These are phyloP conservation scores for Xylaria digitata DNA, from an alignment of 2,329 filamentous ascomycete genomes.

Conservation along the genomic window DNA sequence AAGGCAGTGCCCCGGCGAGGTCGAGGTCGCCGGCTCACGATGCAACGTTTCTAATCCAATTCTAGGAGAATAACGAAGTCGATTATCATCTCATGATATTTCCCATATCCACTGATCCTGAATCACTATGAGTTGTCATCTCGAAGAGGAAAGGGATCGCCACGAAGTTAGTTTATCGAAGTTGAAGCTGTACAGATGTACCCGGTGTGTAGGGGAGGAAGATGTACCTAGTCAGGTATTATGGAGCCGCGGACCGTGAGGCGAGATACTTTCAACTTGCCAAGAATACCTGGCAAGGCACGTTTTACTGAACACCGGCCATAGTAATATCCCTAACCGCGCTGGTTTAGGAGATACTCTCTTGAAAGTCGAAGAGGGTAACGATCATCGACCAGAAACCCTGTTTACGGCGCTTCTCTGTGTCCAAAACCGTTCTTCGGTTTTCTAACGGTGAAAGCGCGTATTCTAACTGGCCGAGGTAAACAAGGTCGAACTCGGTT, in stretches of 20 bases:
- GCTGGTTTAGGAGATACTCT: conserved; percentile 12
- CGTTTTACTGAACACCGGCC: too few relatives aligned
- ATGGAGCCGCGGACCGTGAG: too few relatives aligned
- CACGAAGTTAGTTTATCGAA: conserved; percentile 13
- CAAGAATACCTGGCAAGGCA: too few relatives aligned
- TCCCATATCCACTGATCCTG: conserved; percentile 15
- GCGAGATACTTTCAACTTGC: too few relatives aligned
- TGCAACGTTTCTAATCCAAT: conserved; percentile 32
- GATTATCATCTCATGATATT: conserved; percentile 14
- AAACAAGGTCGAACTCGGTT: conserved; percentile 16
- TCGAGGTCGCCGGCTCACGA: conserved; percentile 15
- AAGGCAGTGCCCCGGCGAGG: conserved; percentile 16
- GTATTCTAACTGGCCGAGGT: conserved; percentile 9
- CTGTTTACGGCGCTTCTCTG: conserved; percentile 20
- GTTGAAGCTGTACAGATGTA: conserved; percentile 32
- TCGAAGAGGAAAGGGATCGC: conserved; percentile 35
- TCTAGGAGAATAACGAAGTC: neutral
- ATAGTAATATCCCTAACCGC: conserved; percentile 18
- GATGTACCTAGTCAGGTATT: too few relatives aligned
- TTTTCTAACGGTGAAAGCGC: neutral
- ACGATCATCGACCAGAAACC: conserved; percentile 39
- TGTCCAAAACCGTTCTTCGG: conserved; percentile 1
- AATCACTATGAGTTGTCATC: conserved; percentile 9
- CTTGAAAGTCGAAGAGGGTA: conserved; percentile 33
- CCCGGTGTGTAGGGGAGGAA: too few relatives aligned